Conservation (phyloP, 805 yeast genomes). For the Metschnikowia borealis region DNA sequence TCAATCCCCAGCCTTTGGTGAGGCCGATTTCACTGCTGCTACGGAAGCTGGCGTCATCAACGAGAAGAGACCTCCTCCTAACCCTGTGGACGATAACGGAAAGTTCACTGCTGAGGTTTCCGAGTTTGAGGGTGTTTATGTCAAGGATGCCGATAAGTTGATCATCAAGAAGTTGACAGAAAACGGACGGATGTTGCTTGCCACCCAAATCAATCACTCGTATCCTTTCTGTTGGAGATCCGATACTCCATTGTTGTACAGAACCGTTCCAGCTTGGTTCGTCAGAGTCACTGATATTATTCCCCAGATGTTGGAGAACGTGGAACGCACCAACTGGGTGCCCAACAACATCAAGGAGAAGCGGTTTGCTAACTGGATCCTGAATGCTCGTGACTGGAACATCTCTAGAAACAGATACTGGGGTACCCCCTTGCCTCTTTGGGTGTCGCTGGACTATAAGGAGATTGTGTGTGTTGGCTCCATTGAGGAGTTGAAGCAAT, state of each 20-base stretch:
- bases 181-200: slow-evolving; percentile 67
- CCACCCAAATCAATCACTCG: slow-evolving; percentile 86
- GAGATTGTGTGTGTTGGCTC: slow-evolving; percentile 95
- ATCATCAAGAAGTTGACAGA: slow-evolving; percentile 83
- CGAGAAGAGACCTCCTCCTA: slow-evolving; percentile 73
- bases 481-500: slow-evolving; percentile 75
- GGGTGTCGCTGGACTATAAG: slow-evolving; percentile 92
- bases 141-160: slow-evolving; percentile 91
- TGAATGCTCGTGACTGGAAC: slow-evolving; percentile 99
- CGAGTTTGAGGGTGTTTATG: slow-evolving; percentile 78
- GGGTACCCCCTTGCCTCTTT: slow-evolving; percentile 99
- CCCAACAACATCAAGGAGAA: slow-evolving; percentile 87
- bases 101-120: slow-evolving; percentile 70
- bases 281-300: slow-evolving; percentile 83
- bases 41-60: slow-evolving; percentile 68
- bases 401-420: slow-evolving; percentile 97
- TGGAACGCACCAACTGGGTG: slow-evolving; percentile 90
- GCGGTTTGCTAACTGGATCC: slow-evolving; percentile 96
- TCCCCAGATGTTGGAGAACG: slow-evolving; percentile 84
- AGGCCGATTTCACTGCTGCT: slow-evolving; percentile 89
- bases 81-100: slow-evolving; percentile 94
- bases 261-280: slow-evolving; percentile 99
- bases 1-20: slow-evolving; percentile 99
- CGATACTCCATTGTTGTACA: slow-evolving; percentile 93
- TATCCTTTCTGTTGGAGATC: slow-evolving; percentile 99